A percentile compares a stretch with the other conserved stretches of the same genome.
Conservation (phyloP, 345 rosid species). For the Gossypium anomalum region DNA sequence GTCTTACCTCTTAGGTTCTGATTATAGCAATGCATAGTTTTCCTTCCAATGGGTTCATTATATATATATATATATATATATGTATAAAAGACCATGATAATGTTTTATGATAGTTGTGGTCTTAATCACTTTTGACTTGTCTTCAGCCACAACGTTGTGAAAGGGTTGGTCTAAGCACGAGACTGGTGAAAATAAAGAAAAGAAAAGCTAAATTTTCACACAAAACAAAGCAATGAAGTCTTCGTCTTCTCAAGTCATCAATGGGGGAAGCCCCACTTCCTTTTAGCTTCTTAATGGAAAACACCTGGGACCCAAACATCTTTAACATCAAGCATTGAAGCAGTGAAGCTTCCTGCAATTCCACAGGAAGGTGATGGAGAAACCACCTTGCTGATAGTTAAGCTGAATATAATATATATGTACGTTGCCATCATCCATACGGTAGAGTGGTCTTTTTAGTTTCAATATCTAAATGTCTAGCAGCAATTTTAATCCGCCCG, state of each 20-base stretch:
- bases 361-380: slow-evolving; percentile 33
- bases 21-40: too few species aligned
- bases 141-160: slow-evolving; percentile 9
- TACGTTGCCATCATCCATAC: not conserved
- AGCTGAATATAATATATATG: not conserved
- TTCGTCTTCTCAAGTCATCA: slow-evolving; percentile 5
- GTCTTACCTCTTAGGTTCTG: too few species aligned
- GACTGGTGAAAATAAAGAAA: not conserved
- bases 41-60: not conserved
- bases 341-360: slow-evolving; percentile 37
- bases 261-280: not conserved
- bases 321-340: slow-evolving; percentile 25
- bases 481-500: slow-evolving; percentile 4
- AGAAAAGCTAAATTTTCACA: not conserved
- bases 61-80: not conserved
- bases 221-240: not conserved
- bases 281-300: not conserved
- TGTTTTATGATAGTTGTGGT: not conserved
- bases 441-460: not conserved
- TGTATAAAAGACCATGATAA: not conserved
- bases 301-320: slow-evolving; percentile 1
- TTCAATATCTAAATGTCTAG: slow-evolving; percentile 21
- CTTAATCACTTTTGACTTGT: slow-evolving; percentile 18
- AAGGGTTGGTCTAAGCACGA: slow-evolving; percentile 13
- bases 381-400: slow-evolving; percentile 21